phyloP scores from a whole-genome alignment of 2,329 filamentous ascomycete genomes.

The Trichoderma sp. region DNA sequence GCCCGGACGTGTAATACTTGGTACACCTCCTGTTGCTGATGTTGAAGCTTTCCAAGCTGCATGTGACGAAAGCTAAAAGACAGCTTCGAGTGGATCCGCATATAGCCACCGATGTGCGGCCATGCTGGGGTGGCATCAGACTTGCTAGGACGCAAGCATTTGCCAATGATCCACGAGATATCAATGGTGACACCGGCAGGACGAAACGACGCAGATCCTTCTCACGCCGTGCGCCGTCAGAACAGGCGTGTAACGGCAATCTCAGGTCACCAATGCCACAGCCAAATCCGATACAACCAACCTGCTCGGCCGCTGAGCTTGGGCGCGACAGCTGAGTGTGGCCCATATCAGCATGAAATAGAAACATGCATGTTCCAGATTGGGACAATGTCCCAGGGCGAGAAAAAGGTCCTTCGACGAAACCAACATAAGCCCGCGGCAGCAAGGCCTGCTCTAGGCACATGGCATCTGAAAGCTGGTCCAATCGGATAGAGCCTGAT shows the following conservation, averaged over 20 bases:
- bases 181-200: not conserved
- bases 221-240: slow-evolving; percentile 10
- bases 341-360: slow-evolving; percentile 7
- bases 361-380: slow-evolving; percentile 8
- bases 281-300: not conserved
- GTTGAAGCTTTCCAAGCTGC: slow-evolving; percentile 20
- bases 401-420: slow-evolving; percentile 12
- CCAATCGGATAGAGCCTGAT: slow-evolving; percentile 14
- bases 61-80: slow-evolving; percentile 15
- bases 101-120: not conserved
- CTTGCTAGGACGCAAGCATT: slow-evolving; percentile 2
- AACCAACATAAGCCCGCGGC: slow-evolving; percentile 16
- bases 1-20: not conserved
- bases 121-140: slow-evolving; percentile 3
- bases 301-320: not conserved
- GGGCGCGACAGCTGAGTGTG: slow-evolving; percentile 8
- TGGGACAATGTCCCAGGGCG: slow-evolving; percentile 5
- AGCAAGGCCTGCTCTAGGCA: slow-evolving; percentile 21
- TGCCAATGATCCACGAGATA: slow-evolving; percentile 8
- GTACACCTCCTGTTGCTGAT: not conserved
- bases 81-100: not conserved
- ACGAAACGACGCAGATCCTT: slow-evolving; percentile 18
- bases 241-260: slow-evolving; percentile 4
- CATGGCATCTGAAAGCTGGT: slow-evolving; percentile 5
- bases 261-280: not conserved